Evolutionary conservation across 202 grass and related monocot species (phyloP), one percentile per base, ranked within the genome.

Genomic region (Carex sylvatica): DNA sequence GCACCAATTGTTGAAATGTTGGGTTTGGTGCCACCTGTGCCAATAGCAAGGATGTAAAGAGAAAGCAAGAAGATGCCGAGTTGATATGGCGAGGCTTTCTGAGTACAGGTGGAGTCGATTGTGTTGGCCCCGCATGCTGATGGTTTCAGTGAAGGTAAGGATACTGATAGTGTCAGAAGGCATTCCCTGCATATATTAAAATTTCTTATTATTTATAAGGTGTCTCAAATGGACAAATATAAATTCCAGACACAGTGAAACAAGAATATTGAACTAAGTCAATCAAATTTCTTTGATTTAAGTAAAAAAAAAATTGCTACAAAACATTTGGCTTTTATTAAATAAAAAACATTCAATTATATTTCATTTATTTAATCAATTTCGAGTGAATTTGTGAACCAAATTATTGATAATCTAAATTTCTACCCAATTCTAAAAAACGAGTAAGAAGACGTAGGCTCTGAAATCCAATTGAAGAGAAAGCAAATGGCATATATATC

Each of bases 1-100:
- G 92, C 95, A 33, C 95, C 95, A 59, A 98, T 94, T 66, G 95
- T 98, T 59, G 95, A 98, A 82, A 98, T 98, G 70, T 98, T 98
- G 56, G 95, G 95, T 79, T 98, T 98, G 4, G 95, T 98, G 46
- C 95, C 95, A 16, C 95, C 95, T 1, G 92, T 98, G 44, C 95
- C 95, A 13, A 98, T 70, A 14, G 92, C 87, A 0, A 98, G 90
- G 86, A 90, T 90, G 89, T 98, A 98, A 12, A 98, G 91, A 8
- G 86, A 74, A 3, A 87, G 80, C 70, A 98, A 98, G 80, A 98
- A 98, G 18, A 98, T 79, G 63, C 95, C 89, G 26, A 98, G 86
- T 65, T 98, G 95, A 46, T 78, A 47, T 70, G 55, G 36, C 42
- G 92, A 86, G 28, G 91, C 95, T 55, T 90, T 66, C 12, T 88